Evolutionary conservation across 2,329 filamentous ascomycete species (phyloP).

Genomic region (Saccharata proteae): DNA sequence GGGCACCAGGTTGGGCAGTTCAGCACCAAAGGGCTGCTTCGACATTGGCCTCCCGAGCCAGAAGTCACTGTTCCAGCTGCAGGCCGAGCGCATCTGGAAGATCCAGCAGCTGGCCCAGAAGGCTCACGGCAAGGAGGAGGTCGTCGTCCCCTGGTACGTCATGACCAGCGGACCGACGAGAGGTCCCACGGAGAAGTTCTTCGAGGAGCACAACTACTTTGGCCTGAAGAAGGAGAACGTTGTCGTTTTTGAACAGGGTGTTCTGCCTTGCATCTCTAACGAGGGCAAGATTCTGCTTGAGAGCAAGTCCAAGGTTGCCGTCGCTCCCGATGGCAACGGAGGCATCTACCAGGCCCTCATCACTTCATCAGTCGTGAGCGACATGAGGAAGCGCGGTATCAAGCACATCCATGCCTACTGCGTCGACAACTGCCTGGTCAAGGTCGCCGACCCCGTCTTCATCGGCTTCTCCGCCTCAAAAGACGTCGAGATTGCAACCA

Average conservation of each 20-base stretch:
- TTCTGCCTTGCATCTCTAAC: conserved; percentile 92
- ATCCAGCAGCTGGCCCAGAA: conserved; percentile 69
- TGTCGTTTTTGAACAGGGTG: conserved; percentile 89
- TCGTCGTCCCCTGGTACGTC: conserved; percentile 88
- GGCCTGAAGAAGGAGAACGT: conserved; percentile 78
- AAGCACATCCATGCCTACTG: conserved; percentile 96
- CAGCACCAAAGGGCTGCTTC: conserved; percentile 93
- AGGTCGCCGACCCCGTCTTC: conserved; percentile 93
- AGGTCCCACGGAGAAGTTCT: conserved; percentile 85
- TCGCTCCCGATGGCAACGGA: conserved; percentile 94
- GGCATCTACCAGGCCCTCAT: conserved; percentile 90
- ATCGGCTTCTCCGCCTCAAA: conserved; percentile 84
- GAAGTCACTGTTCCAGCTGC: conserved; percentile 95
- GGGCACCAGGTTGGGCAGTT: conserved; percentile 87
- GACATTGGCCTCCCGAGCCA: conserved; percentile 86
- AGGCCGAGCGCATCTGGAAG: conserved; percentile 86
- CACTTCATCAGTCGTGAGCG: conserved; percentile 64
- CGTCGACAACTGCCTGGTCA: conserved; percentile 98
- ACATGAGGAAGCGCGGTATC: conserved; percentile 82
- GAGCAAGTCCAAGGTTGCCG: conserved; percentile 77
- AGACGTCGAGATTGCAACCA: conserved; percentile 90
- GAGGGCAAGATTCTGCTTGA: conserved; percentile 95
- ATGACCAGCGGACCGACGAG: conserved; percentile 97
- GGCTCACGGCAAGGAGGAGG: conserved; percentile 45
- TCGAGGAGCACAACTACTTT: conserved; percentile 81